Evolutionary conservation across 2,329 filamentous ascomycete genomes (phyloP), one percentile per base, ranked within the genome.

Genomic region (Aspergillus luchuensis): DNA sequence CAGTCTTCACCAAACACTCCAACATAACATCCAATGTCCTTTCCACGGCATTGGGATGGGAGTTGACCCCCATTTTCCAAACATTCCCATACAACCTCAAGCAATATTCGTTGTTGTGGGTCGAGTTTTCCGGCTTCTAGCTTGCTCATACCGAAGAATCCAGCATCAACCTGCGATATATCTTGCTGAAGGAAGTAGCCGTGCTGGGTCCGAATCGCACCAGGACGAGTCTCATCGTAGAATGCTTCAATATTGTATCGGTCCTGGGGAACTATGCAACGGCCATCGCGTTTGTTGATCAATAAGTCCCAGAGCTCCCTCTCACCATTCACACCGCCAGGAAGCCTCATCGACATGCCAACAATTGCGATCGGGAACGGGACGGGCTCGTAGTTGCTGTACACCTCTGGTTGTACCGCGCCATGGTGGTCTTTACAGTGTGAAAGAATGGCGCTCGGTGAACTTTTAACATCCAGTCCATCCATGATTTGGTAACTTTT

Each of bases 31-130:
- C 76, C 72, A 1, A 70, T 71, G 15, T 72, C 68, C 5, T 63
- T 58, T 5, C 77, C 73, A 23, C 64, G 49, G 67, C 70, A 72
- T 21, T 67, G 52, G 15, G 66, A 62, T 57, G 33, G 33, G 11
- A 36, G 4, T 5, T 73, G 56, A 38, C 74, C 70, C 0, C 66
- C 67, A 52, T 69, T 68, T 30, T 77, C 74, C 28, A 78, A 53
- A 21, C 68, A 71, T 58, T 78, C 76, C 39, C 68, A 68, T 6
- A 68, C 64, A 10, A 75, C 69, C 47, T 77, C 75, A 1, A 77
- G 58, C 21, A 76, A 39, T 5, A 68, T 62, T 6, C 72, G 59
- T 51, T 76, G 74, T 53, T 76, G 73, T 0, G 75, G 75, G 48
- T 77, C 76, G 7, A 71, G 49, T 8, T 60, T 57, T 28, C 60